phyloP scores from a whole-genome alignment of 2,329 filamentous ascomycete species.

The Clonostachys byssicola region DNA sequence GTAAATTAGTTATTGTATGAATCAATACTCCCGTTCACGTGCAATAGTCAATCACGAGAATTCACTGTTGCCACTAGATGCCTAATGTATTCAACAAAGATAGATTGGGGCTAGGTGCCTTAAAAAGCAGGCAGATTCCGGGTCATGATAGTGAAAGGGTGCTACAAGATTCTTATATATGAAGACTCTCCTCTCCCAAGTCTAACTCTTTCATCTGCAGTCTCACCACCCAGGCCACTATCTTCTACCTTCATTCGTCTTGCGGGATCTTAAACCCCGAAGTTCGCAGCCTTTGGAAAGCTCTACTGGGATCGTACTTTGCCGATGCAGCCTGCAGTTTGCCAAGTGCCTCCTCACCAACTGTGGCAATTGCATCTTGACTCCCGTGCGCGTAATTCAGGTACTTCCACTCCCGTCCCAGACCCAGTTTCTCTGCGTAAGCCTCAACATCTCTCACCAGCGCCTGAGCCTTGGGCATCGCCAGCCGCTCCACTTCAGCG shows the following conservation, averaged over 20 bases:
- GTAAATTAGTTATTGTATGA: no score
- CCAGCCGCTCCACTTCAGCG: conserved; percentile 17
- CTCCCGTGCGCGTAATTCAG: conserved; percentile 36
- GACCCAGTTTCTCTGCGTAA: neutral
- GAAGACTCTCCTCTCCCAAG: neutral
- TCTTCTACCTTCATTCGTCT: neutral
- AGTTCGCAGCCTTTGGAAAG: conserved; percentile 26
- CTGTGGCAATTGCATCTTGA: conserved; percentile 29
- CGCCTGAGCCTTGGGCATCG: conserved; percentile 13
- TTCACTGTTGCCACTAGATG: no score
- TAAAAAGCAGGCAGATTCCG: no score
- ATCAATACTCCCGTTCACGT: no score
- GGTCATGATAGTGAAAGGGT: no score
- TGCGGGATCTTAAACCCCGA: conserved; percentile 24
- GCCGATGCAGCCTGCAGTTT: conserved; percentile 19
- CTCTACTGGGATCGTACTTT: conserved; percentile 29
- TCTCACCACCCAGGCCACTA: no score
- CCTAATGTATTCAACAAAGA: no score
- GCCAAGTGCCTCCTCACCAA: conserved; percentile 28
- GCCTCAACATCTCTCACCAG: conserved; percentile 6
- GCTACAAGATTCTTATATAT: no score
- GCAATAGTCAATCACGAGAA: no score
- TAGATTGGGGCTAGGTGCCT: no score
- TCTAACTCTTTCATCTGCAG: no score
- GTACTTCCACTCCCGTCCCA: conserved; percentile 21